Evolutionary conservation across 768 basidiomycete species (phyloP).

Genomic region (Mycena pura): DNA sequence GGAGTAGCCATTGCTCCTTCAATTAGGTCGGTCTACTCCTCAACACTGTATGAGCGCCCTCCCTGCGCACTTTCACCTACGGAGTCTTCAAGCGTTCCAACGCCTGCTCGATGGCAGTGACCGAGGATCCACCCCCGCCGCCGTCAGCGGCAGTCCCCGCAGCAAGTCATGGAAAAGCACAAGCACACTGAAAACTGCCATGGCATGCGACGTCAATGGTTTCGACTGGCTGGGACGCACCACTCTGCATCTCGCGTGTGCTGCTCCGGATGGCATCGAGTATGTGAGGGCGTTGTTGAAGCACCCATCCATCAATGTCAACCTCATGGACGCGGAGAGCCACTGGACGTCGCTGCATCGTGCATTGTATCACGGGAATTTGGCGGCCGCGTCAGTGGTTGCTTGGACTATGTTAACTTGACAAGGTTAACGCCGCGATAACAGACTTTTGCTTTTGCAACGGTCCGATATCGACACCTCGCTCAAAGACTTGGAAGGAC

Average conservation of each 20-base stretch:
- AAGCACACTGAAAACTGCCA: slow-evolving; percentile 43
- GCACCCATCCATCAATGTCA: slow-evolving; percentile 80
- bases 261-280: slow-evolving; percentile 71
- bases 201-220: slow-evolving; percentile 66
- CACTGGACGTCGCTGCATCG: slow-evolving; percentile 93
- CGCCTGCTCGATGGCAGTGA: slow-evolving; percentile 67
- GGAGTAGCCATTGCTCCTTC: slow-evolving; percentile 40
- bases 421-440: slow-evolving; percentile 31
- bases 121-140: slow-evolving; percentile 39
- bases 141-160: slow-evolving; percentile 53
- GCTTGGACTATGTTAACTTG: slow-evolving; percentile 6
- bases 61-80: slow-evolving; percentile 76
- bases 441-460: slow-evolving; percentile 76
- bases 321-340: slow-evolving; percentile 80
- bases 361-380: slow-evolving; percentile 81
- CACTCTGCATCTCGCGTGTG: slow-evolving; percentile 82
- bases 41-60: slow-evolving; percentile 75
- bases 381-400: slow-evolving; percentile 66
- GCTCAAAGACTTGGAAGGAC: slow-evolving; percentile 85
- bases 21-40: slow-evolving; percentile 41
- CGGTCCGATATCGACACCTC: slow-evolving; percentile 73
- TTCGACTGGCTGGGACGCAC: slow-evolving; percentile 76
- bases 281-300: slow-evolving; percentile 80
- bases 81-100: slow-evolving; percentile 79
- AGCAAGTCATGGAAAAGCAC: slow-evolving; percentile 65